Percentiles rank a stretch among this genome's conserved stretches.
Conservation (phyloP, 495 filamentous ascomycete species). For the Cercophora scortea region DNA sequence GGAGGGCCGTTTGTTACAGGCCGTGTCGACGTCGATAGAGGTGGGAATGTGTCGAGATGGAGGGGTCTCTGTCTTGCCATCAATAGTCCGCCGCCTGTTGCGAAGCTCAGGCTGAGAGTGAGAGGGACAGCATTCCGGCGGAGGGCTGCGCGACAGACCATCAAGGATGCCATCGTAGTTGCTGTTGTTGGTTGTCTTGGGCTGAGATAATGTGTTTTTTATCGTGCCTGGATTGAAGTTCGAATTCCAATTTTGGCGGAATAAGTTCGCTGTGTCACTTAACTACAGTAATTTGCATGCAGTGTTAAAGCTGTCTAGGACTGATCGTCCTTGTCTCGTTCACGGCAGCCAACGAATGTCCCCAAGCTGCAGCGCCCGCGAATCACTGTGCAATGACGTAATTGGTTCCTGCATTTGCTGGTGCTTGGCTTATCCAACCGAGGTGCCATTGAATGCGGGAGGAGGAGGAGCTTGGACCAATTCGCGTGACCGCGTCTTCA, state of each 20-base stretch:
- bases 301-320: too few relatives aligned
- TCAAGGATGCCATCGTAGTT: neutral
- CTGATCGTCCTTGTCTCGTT: too few relatives aligned
- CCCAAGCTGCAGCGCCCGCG: neutral
- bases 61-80: constrained; percentile 18
- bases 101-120: constrained; percentile 17
- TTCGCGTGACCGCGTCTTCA: neutral
- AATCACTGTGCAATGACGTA: constrained; percentile 1
- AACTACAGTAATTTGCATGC: too few relatives aligned
- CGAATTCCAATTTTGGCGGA: too few relatives aligned
- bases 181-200: neutral
- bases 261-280: neutral
- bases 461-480: neutral
- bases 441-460: neutral
- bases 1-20: constrained; percentile 1
- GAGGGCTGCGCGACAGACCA: constrained; percentile 8
- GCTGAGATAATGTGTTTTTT: neutral
- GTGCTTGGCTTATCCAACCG: neutral
- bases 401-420: neutral
- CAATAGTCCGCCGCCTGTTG: constrained; percentile 13
- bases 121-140: constrained; percentile 12
- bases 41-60: constrained; percentile 18
- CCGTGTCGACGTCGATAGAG: neutral
- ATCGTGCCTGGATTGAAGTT: too few relatives aligned
- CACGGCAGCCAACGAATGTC: too few relatives aligned